Evolutionary conservation across 2,329 filamentous ascomycete genomes (phyloP).

Genomic region (Lizonia empirigonia): DNA sequence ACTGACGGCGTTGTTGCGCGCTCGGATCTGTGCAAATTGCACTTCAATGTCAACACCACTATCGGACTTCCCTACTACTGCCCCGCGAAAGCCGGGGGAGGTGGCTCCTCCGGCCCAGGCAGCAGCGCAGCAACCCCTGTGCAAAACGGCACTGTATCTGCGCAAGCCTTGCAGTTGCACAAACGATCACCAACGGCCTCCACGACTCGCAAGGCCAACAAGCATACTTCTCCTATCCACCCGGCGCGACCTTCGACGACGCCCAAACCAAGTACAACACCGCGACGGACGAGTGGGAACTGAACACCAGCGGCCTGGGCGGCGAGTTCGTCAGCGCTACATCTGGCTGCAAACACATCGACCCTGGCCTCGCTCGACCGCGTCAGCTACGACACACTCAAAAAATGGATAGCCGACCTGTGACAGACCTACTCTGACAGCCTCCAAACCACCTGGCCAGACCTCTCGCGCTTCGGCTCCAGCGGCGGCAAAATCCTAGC

Average conservation of each 20-base stretch:
- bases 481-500: slow-evolving; percentile 63
- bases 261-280: slow-evolving; percentile 45
- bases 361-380: slow-evolving; percentile 22
- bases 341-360: slow-evolving; percentile 43
- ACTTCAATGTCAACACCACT: slow-evolving; percentile 54
- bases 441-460: slow-evolving; percentile 60
- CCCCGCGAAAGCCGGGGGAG: slow-evolving; percentile 32
- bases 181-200: slow-evolving; percentile 42
- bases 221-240: slow-evolving; percentile 51
- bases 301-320: slow-evolving; percentile 39
- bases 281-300: slow-evolving; percentile 35
- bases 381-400: slow-evolving; percentile 63
- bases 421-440: slow-evolving; percentile 57
- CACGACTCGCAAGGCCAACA: slow-evolving; percentile 46
- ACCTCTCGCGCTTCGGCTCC: slow-evolving; percentile 57
- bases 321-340: slow-evolving; percentile 52
- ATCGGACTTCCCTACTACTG: slow-evolving; percentile 57
- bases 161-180: slow-evolving; percentile 30
- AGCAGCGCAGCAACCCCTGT: slow-evolving; percentile 19
- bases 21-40: slow-evolving; percentile 55
- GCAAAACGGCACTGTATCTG: slow-evolving; percentile 40
- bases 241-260: slow-evolving; percentile 38
- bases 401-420: slow-evolving; percentile 58
- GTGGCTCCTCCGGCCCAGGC: slow-evolving; percentile 17
- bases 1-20: slow-evolving; percentile 61